phyloP scores from a whole-genome alignment of 2,329 filamentous ascomycete genomes.

The Amphichorda felina region DNA sequence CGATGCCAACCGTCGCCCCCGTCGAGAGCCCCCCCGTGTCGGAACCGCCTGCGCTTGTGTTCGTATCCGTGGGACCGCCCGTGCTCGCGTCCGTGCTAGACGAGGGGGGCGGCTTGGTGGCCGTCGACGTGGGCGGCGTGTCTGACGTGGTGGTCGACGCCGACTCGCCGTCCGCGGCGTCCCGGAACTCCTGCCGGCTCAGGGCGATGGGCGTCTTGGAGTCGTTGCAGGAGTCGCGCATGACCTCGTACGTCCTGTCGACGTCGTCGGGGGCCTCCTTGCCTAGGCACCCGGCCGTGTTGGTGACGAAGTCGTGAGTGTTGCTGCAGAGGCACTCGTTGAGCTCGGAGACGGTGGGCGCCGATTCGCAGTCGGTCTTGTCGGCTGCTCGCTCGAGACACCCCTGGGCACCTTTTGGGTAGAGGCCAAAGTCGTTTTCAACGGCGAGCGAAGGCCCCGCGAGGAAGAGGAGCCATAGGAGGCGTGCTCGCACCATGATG shows the following conservation, averaged over 20 bases:
- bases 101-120: neutral
- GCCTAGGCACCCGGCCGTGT: conserved; percentile 27
- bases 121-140: neutral
- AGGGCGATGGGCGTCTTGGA: conserved; percentile 27
- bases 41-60: too few relatives aligned
- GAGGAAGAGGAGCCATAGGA: neutral
- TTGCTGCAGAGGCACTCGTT: conserved; percentile 34
- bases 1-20: conserved; percentile 19
- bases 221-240: conserved; percentile 25
- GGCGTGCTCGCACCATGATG: too few relatives aligned
- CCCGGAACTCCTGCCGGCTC: conserved; percentile 23
- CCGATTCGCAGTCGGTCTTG: conserved; percentile 21
- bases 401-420: conserved; percentile 24
- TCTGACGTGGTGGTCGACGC: conserved; percentile 3
- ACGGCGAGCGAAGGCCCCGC: conserved; percentile 13
- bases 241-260: conserved; percentile 23
- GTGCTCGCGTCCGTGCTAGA: neutral
- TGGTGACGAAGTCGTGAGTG: conserved; percentile 29
- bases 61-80: too few relatives aligned
- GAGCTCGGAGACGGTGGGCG: conserved; percentile 15
- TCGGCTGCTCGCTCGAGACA: conserved; percentile 26
- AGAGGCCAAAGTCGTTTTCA: conserved; percentile 25
- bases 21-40: conserved; percentile 10
- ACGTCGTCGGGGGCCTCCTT: conserved; percentile 17
- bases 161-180: conserved; percentile 11